A percentile compares a stretch with the other conserved stretches of the same genome.
phyloP scores from a whole-genome alignment of 306 rosid genomes.

The Corylus heterophylla region DNA sequence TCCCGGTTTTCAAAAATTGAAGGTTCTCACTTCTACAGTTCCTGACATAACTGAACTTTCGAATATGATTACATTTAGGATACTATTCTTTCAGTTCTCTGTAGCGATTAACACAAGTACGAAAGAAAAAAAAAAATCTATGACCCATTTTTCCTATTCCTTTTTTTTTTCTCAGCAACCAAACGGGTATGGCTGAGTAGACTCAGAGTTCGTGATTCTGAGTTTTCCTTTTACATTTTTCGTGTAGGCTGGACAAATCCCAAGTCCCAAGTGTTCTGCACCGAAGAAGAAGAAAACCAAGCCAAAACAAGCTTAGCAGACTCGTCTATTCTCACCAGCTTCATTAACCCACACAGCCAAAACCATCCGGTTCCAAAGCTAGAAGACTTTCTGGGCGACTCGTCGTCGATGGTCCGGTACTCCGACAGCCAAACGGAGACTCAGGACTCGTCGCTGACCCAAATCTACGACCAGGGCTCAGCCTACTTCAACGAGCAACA shows the following conservation, averaged over 20 bases:
- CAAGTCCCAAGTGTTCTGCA: conserved; percentile 44
- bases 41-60: conserved; percentile 23
- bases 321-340: conserved; percentile 36
- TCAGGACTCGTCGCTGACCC: conserved; percentile 84
- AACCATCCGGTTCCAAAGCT: conserved; percentile 69
- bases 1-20: conserved; percentile 11
- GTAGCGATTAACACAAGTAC: background rate
- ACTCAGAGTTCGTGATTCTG: background rate
- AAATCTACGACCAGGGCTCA: conserved; percentile 69
- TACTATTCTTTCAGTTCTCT: background rate
- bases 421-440: conserved; percentile 85
- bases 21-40: conserved; percentile 7
- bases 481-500: conserved; percentile 64
- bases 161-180: conserved; percentile 5
- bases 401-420: conserved; percentile 59
- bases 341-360: conserved; percentile 44
- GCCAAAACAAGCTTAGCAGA: conserved; percentile 25
- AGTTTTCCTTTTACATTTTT: background rate
- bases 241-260: conserved; percentile 66
- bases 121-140: background rate
- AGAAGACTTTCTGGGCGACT: conserved; percentile 87
- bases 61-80: conserved; percentile 9
- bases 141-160: background rate
- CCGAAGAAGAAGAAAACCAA: conserved; percentile 39
- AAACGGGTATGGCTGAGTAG: background rate